Base-by-base conservation (phyloP, 1,284 basidiomycete species). In the Ganoderma lucidum region DNA sequence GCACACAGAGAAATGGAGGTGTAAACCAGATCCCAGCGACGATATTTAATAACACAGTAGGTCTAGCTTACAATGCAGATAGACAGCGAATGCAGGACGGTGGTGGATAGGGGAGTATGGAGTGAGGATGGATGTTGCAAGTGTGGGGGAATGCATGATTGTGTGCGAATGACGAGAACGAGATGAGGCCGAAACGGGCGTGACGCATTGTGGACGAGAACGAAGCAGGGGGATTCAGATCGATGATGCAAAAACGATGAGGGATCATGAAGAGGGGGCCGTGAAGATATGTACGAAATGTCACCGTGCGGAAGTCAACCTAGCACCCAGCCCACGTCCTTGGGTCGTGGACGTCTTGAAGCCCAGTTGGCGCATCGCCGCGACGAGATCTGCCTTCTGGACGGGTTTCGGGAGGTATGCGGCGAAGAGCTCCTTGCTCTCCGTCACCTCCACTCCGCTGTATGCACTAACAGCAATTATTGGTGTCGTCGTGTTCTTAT, bases 381-480 rank as follows among this genome's bases (percentile, higher is more conserved):
- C 87, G 63, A 96, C 83, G 42, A 98, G 83, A 78, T 96, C 95
- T 23, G 89, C 87, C 81, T 96, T 96, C 79, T 94, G 91, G 74
- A 98, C 84, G 0, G 96, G 96, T 81, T 98, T 98, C 64, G 92
- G 84, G 41, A 98, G 84, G 44, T 93, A 93, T 1, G 93, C 95
- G 6, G 94, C 88, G 81, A 98, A 98, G 58, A 97, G 82, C 74
- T 90, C 93, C 75, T 90, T 92, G 63, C 87, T 87, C 67, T 92
- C 90, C 67, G 81, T 85, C 30, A 85, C 82, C 72, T 94, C 92
- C 39, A 84, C 84, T 23, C 88, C 88, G 73, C 91, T 90, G 79
- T 96, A 96, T 37, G 92, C 93, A 77, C 93, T 95, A 63, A 98
- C 90, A 65, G 97, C 95, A 65, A 98, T 92, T 70, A 99, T 96